Evolutionary conservation across 2,329 filamentous ascomycete genomes (phyloP).

Genomic region (Aureobasidium sp.): DNA sequence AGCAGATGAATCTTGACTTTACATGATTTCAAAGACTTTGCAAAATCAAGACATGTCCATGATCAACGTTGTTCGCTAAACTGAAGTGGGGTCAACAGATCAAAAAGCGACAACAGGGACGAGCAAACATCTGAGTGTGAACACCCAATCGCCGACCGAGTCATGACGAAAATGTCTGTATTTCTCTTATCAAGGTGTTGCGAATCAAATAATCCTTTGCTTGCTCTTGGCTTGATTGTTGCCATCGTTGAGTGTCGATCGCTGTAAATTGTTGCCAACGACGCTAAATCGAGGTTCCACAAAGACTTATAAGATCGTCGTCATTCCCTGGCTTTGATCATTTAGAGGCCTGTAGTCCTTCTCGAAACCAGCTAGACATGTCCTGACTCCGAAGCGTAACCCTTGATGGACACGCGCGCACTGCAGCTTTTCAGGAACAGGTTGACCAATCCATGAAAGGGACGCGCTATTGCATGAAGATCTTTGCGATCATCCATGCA

Average conservation of each 20-base stretch:
- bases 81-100: neutral
- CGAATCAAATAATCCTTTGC: neutral
- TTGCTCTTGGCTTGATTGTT: neutral
- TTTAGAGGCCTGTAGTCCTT: neutral
- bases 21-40: neutral
- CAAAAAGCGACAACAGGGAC: neutral
- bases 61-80: neutral
- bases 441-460: neutral
- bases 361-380: constrained; percentile 6
- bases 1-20: neutral
- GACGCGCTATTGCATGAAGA: neutral
- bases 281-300: neutral
- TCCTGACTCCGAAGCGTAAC: neutral
- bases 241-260: neutral
- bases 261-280: neutral
- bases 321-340: constrained; percentile 1
- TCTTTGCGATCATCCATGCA: constrained; percentile 5
- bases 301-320: constrained; percentile 3
- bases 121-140: neutral
- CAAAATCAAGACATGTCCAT: neutral
- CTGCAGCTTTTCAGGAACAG: neutral
- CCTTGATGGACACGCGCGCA: neutral
- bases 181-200: neutral
- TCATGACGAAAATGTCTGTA: neutral
- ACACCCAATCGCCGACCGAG: neutral